Base-by-base conservation (phyloP, 257 asterid species). In the Rhazya stricta region DNA sequence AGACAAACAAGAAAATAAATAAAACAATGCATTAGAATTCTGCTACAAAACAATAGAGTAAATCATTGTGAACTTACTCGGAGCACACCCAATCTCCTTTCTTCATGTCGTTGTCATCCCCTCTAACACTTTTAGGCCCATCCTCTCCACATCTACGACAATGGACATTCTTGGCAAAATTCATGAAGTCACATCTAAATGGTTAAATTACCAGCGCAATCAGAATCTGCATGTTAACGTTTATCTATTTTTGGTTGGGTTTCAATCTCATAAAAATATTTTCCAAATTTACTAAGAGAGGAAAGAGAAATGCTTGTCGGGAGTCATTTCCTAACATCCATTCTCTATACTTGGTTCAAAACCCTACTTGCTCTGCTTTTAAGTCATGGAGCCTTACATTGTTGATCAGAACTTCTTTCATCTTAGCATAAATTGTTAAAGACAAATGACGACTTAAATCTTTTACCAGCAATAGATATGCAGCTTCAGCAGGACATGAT, bases 51-150 rank as follows among this genome's bases (percentile, higher is more conserved):
- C 60, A 51, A 50, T 13, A 48, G n/a, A 45, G 43, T 30, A 79
- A 16, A 50, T 48, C 13, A 70, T 7, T 39, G 43, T 67, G 74
- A 79, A 81, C 81, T 69, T 80, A 79, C 84, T 56, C 69, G 2
- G 82, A 43, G 76, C 84, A 81, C 69, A 75, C 50, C 86, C 86
- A 88, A 78, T 83, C 86, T 76, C 90, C 87, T 74, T 66, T 76
- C 85, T 82, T 82, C 80, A 74, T 77, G 63, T 81, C 82, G 41
- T 45, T 70, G 69, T 74, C 72, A 46, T 60, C 56, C 65, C 46
- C 56, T 60, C n/a, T 68, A 43, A 62, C 72, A n/a, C 66, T 61
- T 53, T 54, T 81, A 48, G 84, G 80, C 70, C 66, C 80, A 81
- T 70, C 79, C 76, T 77, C 78, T 78, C 83, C 79, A 80, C 84